Base-by-base conservation (phyloP, 2,329 filamentous ascomycete species). In the Xylaria sp. region DNA sequence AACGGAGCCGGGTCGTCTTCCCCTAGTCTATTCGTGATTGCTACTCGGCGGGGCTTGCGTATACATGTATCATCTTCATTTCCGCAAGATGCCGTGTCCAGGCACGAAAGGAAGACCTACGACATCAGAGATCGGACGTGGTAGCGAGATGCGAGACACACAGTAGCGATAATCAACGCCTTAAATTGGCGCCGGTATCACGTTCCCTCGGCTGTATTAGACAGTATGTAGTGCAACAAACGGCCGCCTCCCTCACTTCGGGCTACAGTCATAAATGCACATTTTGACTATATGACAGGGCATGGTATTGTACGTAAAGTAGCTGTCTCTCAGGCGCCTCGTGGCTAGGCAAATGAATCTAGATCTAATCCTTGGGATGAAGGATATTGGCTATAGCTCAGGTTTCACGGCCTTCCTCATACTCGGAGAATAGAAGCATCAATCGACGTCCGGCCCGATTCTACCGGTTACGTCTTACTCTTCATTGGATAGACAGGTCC, bases 391-490 rank as follows among this genome's bases (percentile, higher is more conserved):
- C 32, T 11, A 47, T 53, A 50, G 12, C 14, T 6, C 27, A 36
- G 34, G 12, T 14, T 19, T 11, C 50, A 19, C 17, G 8, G 21
- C 3, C 11, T 12, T 30, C 4, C 3, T 30, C 48, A 19, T 57
- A 61, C n/a, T 27, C 19, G n/a, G n/a, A 39, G 19, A 17, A 6
- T 24, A n/a, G 50, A 50, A 6, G 51, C 19, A 55, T 56, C 21
- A 19, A 34, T 54, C n/a, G 42, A 47, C 34, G 21, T 55, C 34
- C 59, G 64, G 56, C 30, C 67, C 57, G 61, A 69, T 59, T 69
- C 24, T 54, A 48, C 36, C n/a, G 24, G 51, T 56, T 54, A 47
- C 30, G 30, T 27, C 27, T n/a, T n/a, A 19, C 6, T 55, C 34
- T 19, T 62, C 17, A 27, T 55, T 42, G 7, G 34, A 30, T 39